These are phyloP conservation scores for Paratinospora sagittata DNA, from an alignment of 164 flowering plant genomes.

Conservation along the genomic window DNA sequence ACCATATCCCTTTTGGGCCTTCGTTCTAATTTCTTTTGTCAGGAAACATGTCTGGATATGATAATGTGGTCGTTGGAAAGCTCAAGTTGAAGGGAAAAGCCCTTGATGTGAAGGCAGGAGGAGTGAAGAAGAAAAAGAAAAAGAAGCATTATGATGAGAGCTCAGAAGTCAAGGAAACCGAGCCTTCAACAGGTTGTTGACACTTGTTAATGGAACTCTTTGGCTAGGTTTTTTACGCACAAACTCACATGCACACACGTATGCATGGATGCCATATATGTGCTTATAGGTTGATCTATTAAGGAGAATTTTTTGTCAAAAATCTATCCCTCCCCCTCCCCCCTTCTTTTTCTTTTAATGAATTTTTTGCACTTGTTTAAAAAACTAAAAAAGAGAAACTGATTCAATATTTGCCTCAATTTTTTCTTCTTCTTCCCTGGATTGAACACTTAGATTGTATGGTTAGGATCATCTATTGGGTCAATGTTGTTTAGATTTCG, in stretches of 20 bases:
- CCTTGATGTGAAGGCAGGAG: slow-evolving; percentile 61
- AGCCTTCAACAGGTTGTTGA: slow-evolving; percentile 34
- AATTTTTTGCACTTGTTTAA: too few relatives aligned
- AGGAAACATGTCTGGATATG: slow-evolving; percentile 56
- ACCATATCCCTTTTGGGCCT: too few relatives aligned
- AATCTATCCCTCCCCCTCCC: not conserved
- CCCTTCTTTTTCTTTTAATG: too few relatives aligned
- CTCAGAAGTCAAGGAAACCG: slow-evolving; percentile 27
- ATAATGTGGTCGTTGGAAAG: slow-evolving; percentile 71
- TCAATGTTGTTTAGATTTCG: not conserved
- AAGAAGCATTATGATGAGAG: slow-evolving; percentile 41
- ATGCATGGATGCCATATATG: not conserved
- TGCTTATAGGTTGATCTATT: not conserved
- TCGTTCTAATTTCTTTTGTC: not conserved
- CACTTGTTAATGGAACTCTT: not conserved
- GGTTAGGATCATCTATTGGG: not conserved
- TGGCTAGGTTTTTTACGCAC: not conserved
- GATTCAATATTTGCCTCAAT: too few relatives aligned
- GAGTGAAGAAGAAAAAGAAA: slow-evolving; percentile 68
- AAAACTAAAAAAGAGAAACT: too few relatives aligned
- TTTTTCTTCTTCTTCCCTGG: too few relatives aligned
- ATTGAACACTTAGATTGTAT: not conserved
- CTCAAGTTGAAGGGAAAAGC: slow-evolving; percentile 79
- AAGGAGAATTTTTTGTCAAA: not conserved
- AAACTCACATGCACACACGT: too few relatives aligned